Conservation (phyloP, 2,329 filamentous ascomycete genomes). For the Beauveria bassiana region DNA sequence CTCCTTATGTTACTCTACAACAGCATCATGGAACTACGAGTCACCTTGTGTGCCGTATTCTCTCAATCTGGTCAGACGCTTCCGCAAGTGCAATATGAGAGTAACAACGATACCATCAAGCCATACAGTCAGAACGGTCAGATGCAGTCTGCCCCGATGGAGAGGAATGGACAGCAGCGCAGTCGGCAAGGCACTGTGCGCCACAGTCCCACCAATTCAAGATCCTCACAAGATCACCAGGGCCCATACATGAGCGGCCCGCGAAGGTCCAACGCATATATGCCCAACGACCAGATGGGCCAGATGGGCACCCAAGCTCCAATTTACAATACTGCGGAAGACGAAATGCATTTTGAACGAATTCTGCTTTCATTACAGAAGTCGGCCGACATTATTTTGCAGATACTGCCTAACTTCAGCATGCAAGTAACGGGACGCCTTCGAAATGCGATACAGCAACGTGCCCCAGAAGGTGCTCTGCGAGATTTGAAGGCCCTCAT, state of each 20-base stretch:
- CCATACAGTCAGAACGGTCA: constrained; percentile 38
- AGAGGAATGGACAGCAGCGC: constrained; percentile 14
- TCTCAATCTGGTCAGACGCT: constrained; percentile 17
- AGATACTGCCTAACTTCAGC: constrained; percentile 62
- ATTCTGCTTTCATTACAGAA: constrained; percentile 71
- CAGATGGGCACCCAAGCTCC: not conserved
- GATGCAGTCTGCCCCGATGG: constrained; percentile 25
- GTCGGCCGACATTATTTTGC: constrained; percentile 66
- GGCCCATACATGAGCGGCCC: constrained; percentile 45
- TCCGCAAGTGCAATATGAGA: constrained; percentile 14
- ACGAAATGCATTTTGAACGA: constrained; percentile 73
- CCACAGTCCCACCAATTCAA: constrained; percentile 46
- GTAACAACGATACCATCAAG: constrained; percentile 40
- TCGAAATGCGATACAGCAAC: constrained; percentile 53
- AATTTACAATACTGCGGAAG: constrained; percentile 39
- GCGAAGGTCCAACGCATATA: constrained; percentile 24
- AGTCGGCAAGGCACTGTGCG: constrained; percentile 29
- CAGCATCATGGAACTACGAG: constrained; percentile 59
- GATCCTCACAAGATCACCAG: constrained; percentile 18
- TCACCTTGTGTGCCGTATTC: constrained; percentile 36
- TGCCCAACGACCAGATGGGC: constrained; percentile 1
- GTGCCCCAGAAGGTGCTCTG: constrained; percentile 50
- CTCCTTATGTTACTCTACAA: constrained; percentile 57
- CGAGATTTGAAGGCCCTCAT: constrained; percentile 65
- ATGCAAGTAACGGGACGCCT: constrained; percentile 58